Conservation (phyloP, 768 basidiomycete genomes). For the Tephrocybe rancida region DNA sequence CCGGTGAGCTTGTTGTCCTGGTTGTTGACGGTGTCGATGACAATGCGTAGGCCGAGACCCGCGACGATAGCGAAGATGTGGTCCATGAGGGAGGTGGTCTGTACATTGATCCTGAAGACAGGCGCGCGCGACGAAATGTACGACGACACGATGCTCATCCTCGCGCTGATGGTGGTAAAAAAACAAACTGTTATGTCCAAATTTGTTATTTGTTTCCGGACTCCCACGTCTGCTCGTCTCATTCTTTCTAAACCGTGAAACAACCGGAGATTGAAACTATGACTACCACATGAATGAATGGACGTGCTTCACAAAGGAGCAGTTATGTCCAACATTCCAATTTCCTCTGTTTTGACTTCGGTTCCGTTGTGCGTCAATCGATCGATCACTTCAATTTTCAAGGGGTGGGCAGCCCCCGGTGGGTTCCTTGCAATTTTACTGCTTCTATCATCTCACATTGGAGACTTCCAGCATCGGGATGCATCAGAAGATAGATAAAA, state of each 20-base stretch:
- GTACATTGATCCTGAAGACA: slow-evolving; percentile 34
- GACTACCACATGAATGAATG: not conserved
- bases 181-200: slow-evolving; percentile 12
- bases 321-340: not conserved
- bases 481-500: no score
- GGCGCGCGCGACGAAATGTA: slow-evolving; percentile 35
- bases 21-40: slow-evolving; percentile 55
- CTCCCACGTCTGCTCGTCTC: slow-evolving; percentile 1
- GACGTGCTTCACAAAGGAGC: not conserved
- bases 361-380: slow-evolving; percentile 4
- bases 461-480: no score
- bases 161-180: slow-evolving; percentile 17
- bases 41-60: slow-evolving; percentile 65
- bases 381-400: not conserved
- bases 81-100: slow-evolving; percentile 56
- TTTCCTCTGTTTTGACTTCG: not conserved
- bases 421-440: no score
- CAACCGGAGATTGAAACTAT: no score
- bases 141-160: slow-evolving; percentile 39
- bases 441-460: no score
- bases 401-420: no score
- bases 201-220: slow-evolving; percentile 15
- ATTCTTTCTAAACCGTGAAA: not conserved
- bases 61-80: slow-evolving; percentile 67
- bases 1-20: slow-evolving; percentile 57